Evolutionary conservation across 805 yeast species (phyloP).

Genomic region (Tetrapisispora iriomotensis): DNA sequence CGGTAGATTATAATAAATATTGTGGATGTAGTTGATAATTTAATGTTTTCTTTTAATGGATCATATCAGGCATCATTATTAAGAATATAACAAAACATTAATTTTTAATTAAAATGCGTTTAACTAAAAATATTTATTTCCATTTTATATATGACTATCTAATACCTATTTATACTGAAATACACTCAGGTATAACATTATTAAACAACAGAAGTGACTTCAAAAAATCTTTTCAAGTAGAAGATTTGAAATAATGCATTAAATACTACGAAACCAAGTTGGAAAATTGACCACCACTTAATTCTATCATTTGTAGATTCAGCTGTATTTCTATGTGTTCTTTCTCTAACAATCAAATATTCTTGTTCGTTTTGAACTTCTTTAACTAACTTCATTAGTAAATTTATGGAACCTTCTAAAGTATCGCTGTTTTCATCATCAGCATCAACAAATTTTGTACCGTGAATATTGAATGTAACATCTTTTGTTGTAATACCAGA

Average conservation of each 20-base stretch:
- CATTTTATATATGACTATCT: not conserved
- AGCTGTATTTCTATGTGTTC: constrained; percentile 97
- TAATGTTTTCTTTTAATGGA: too few species aligned
- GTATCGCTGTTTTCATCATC: constrained; percentile 68
- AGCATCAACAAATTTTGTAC: constrained; percentile 75
- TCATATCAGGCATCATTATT: not conserved
- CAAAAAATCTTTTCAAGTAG: constrained; percentile 89
- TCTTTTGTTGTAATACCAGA: constrained; percentile 68
- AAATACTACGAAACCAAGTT: constrained; percentile 70
- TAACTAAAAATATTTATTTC: not conserved
- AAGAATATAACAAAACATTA: not conserved
- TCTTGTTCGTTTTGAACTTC: constrained; percentile 87
- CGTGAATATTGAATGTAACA: constrained; percentile 91
- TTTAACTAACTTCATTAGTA: constrained; percentile 62
- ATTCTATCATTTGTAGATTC: constrained; percentile 95
- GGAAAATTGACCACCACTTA: constrained; percentile 96
- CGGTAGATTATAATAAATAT: constrained; percentile 2
- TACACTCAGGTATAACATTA: not conserved
- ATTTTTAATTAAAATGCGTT: not conserved
- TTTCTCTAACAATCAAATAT: constrained; percentile 89
- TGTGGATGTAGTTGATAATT: too few species aligned
- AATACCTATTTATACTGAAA: not conserved
- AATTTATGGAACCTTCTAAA: constrained; percentile 74
- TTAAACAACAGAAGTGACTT: constrained; percentile 81
- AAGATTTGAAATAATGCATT: constrained; percentile 90